A percentile compares a stretch with the other conserved stretches of the same genome.
Conservation (phyloP, 768 basidiomycete species). For the Cyclocybe cylindracea region DNA sequence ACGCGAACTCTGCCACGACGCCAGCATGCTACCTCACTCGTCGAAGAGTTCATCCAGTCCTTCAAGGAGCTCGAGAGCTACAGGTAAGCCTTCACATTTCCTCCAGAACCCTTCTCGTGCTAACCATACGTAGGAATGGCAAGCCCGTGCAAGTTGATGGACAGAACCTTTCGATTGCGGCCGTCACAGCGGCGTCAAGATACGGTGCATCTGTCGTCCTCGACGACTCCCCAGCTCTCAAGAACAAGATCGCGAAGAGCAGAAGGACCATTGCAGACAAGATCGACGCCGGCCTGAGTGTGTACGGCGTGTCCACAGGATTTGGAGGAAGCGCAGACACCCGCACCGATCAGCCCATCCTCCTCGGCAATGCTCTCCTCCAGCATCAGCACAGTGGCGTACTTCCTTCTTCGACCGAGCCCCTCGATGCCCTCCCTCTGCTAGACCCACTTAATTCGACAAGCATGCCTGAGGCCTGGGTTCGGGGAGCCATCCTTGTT, state of each 20-base stretch:
- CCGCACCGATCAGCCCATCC: conserved; percentile 70
- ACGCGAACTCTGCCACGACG: conserved; percentile 18
- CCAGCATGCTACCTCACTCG: conserved; percentile 34
- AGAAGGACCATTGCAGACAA: conserved; percentile 67
- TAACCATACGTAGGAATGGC: conserved; percentile 49
- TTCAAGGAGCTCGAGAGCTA: conserved; percentile 63
- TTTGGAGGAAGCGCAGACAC: conserved; percentile 92
- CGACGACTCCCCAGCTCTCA: conserved; percentile 47
- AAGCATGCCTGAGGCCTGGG: conserved; percentile 87
- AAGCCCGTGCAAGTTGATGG: conserved; percentile 68
- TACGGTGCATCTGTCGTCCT: conserved; percentile 54
- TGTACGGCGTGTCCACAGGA: conserved; percentile 84
- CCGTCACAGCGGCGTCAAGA: conserved; percentile 76
- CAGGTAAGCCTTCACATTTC: conserved; percentile 43
- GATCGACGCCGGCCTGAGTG: conserved; percentile 63
- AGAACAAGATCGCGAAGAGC: conserved; percentile 58
- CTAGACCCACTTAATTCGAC: conserved; percentile 66
- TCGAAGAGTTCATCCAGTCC: conserved; percentile 59
- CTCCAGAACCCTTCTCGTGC: not conserved
- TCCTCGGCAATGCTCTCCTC: conserved; percentile 80
- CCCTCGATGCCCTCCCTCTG: conserved; percentile 61
- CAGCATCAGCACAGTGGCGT: conserved; percentile 84
- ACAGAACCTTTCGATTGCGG: conserved; percentile 69
- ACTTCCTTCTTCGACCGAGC: conserved; percentile 56
- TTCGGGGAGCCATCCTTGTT: conserved; percentile 83